A percentile compares a stretch with the other conserved stretches of the same genome.
Conservation (phyloP, 306 rosid species). For the Cicer cuneatum region DNA sequence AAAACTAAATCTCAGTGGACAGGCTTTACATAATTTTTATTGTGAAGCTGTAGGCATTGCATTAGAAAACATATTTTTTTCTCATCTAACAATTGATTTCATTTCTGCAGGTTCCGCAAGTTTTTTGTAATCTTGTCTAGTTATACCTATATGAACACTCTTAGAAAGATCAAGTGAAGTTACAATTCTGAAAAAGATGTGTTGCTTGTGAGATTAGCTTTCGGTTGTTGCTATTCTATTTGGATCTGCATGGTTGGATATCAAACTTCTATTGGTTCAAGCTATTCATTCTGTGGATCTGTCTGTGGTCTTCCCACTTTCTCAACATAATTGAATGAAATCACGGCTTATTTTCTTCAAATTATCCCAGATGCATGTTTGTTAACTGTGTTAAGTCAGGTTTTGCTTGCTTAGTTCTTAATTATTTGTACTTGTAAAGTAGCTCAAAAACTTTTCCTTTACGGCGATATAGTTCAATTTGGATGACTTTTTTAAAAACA, state of each 20-base stretch:
- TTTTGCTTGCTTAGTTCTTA: slow-evolving; percentile 21
- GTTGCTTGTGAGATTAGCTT: slow-evolving; percentile 35
- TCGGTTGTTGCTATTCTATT: slow-evolving; percentile 28
- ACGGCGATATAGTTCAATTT: not conserved
- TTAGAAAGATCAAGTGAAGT: slow-evolving; percentile 54
- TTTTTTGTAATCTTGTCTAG: slow-evolving; percentile 84
- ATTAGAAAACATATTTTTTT: not conserved
- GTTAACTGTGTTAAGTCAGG: slow-evolving; percentile 18
- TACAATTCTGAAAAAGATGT: not conserved
- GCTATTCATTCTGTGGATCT: not conserved
- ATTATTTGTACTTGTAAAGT: slow-evolving; percentile 25
- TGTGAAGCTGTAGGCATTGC: not conserved
- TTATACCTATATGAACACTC: slow-evolving; percentile 82
- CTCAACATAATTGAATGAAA: slow-evolving; percentile 3
- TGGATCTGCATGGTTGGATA: slow-evolving; percentile 18
- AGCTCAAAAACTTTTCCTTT: slow-evolving; percentile 22
- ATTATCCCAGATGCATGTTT: slow-evolving; percentile 25
- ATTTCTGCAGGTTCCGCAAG: slow-evolving; percentile 82
- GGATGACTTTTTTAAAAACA: not conserved
- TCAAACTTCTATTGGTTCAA: slow-evolving; percentile 38
- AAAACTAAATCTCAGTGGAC: too few relatives aligned
- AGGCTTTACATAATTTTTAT: slow-evolving; percentile 29
- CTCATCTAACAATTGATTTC: slow-evolving; percentile 6
- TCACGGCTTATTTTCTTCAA: slow-evolving; percentile 28
- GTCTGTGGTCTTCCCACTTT: slow-evolving; percentile 4